These are phyloP conservation scores for Lagenaria siceraria DNA, from an alignment of 306 rosid genomes.

Conservation along the genomic window DNA sequence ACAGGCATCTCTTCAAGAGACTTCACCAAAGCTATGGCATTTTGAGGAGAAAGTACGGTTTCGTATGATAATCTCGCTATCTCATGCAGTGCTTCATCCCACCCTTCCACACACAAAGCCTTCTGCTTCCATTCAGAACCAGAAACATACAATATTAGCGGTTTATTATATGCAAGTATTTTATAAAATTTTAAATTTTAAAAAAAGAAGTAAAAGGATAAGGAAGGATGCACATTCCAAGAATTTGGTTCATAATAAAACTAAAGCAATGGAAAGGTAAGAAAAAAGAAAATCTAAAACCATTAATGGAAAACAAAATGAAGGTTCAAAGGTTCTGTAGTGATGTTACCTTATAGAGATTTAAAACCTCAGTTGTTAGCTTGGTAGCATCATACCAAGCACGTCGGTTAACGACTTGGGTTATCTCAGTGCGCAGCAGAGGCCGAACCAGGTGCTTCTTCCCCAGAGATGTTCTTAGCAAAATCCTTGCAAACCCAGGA, in stretches of 20 bases:
- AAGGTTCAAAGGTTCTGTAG: background rate
- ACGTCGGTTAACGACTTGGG: slow-evolving; percentile 81
- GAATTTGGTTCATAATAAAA: too few species aligned
- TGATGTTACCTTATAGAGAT: slow-evolving; percentile 56
- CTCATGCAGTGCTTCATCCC: slow-evolving; percentile 94
- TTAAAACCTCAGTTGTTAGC: slow-evolving; percentile 58
- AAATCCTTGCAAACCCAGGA: slow-evolving; percentile 89
- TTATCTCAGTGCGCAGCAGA: slow-evolving; percentile 67
- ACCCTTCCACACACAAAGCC: slow-evolving; percentile 75
- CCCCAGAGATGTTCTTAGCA: slow-evolving; percentile 80
- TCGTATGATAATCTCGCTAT: slow-evolving; percentile 82
- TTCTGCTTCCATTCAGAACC: slow-evolving; percentile 33
- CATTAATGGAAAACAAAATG: background rate
- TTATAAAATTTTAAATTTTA: too few species aligned
- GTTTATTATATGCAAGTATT: background rate
- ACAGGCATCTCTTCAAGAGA: slow-evolving; percentile 59
- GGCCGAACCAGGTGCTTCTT: slow-evolving; percentile 91
- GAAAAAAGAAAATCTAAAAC: background rate
- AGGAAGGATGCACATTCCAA: too few species aligned
- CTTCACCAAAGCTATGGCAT: slow-evolving; percentile 55
- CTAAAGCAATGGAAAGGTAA: background rate
- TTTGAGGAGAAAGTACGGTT: slow-evolving; percentile 43
- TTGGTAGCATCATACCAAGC: slow-evolving; percentile 82
- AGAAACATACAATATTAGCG: background rate
- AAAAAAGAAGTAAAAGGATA: too few species aligned